Base-by-base conservation (phyloP, 2,329 filamentous ascomycete species). In the Mariannaea elegans region DNA sequence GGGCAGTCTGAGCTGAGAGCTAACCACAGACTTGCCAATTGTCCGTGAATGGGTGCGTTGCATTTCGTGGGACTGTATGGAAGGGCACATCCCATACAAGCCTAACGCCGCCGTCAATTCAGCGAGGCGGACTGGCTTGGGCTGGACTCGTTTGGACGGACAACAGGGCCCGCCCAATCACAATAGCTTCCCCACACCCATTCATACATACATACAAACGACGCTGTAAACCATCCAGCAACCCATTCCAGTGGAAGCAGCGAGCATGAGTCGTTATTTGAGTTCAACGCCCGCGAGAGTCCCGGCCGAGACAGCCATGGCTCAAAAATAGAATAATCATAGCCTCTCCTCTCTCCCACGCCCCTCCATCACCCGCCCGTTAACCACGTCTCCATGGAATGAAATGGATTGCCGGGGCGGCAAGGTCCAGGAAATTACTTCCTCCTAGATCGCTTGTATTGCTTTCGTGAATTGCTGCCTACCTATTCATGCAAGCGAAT, bases 371-470 rank as follows among this genome's bases (percentile, higher is more conserved):
- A 4, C 56, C 63, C 16, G 1, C 50, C 56, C 50, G 34, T 58
- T 42, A 62, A 55, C 65, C 66, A 65, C 63, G 63, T 66, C 56
- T 24, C 63, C 41, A 24, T 68, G 65, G 65, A 65, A 68, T 66
- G 63, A 54, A 58, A 57, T 61, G 55, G 42, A 45, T n/a, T 27
- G 56, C 55, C 59, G 56, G 65, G 12, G 65, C 65, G 58, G 56
- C 61, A 68, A 61, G 64, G 65, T 47, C 55, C 19, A 21, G 21
- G 13, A 42, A 42, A 16, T 38, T 38, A 38, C 34, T 16, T 7
- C 34, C 16, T 38, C 19, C 34, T 38, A 16, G n/a, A 36, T n/a
- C 13, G 16, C n/a, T 38, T 38, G 34, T 38, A 31, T 31, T 12
- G 12, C 12, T 31, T 7, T 12, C 27, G 12, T 12, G 27, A 31